Percentiles rank a stretch among this genome's conserved stretches.
These are phyloP conservation scores for Hypoxylon rickii DNA, from an alignment of 495 filamentous ascomycete genomes.

Conservation along the genomic window DNA sequence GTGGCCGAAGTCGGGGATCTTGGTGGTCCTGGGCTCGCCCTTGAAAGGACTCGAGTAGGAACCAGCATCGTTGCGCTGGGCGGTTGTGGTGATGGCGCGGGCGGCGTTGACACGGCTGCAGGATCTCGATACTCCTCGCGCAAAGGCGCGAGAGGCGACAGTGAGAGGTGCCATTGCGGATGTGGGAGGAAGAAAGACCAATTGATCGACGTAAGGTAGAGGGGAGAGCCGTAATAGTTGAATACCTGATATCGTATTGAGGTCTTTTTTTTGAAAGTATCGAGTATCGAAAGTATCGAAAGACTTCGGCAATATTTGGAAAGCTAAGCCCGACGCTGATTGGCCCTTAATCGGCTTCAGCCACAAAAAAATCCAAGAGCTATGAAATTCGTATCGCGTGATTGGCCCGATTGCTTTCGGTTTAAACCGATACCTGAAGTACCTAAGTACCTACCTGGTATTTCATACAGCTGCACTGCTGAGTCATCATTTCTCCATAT, in stretches of 20 bases:
- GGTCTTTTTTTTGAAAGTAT: constrained; percentile 51
- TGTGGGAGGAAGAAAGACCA: constrained; percentile 33
- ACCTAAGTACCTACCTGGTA: no score
- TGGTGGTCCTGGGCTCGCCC: constrained; percentile 59
- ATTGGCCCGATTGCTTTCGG: constrained; percentile 28
- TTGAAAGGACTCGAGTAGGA: constrained; percentile 63
- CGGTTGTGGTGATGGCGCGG: constrained; percentile 54
- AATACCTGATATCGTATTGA: no score
- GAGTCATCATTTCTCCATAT: not conserved
- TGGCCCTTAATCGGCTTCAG: constrained; percentile 32
- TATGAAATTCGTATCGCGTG: constrained; percentile 32
- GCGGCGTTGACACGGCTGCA: constrained; percentile 39
- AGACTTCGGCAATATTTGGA: constrained; percentile 34
- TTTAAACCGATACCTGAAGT: constrained; percentile 15
- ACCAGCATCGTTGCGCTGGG: constrained; percentile 43
- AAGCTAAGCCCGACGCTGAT: no score
- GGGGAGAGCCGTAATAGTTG: constrained; percentile 30
- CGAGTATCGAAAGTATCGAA: constrained; percentile 25
- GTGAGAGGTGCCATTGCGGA: constrained; percentile 55
- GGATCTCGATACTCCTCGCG: constrained; percentile 45
- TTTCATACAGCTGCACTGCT: no score
- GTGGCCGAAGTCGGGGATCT: constrained; percentile 87
- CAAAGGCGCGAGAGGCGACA: constrained; percentile 51
- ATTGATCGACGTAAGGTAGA: constrained; percentile 40
- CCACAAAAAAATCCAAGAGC: constrained; percentile 26